Conservation (phyloP, 257 asterid species). For the Capsicum baccatum region DNA sequence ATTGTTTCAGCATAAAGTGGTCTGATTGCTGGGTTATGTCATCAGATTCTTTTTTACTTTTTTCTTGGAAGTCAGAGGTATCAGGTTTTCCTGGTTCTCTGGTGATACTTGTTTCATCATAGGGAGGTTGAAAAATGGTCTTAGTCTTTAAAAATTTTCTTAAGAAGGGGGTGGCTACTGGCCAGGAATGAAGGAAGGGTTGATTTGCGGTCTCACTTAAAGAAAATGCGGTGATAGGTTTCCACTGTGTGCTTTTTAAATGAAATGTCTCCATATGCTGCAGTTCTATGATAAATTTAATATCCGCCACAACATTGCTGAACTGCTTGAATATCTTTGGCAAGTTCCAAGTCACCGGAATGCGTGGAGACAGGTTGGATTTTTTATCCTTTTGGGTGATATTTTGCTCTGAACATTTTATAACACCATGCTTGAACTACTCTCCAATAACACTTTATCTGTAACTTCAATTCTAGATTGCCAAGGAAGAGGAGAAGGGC, state of each 20-base stretch:
- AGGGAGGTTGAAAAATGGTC: background rate
- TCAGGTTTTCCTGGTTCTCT: background rate
- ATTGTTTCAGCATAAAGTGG: background rate
- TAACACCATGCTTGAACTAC: background rate
- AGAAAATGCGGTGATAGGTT: background rate
- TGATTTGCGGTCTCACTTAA: background rate
- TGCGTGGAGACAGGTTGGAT: slow-evolving; percentile 89
- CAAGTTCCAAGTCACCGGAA: slow-evolving; percentile 98
- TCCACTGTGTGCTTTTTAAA: slow-evolving; percentile 1
- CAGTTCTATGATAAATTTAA: slow-evolving; percentile 99
- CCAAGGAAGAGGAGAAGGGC: slow-evolving; percentile 98
- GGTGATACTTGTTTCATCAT: background rate
- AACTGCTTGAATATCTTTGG: slow-evolving; percentile 96
- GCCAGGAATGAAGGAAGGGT: background rate
- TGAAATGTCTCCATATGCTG: slow-evolving; percentile 11
- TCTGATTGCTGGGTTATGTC: slow-evolving; percentile 4
- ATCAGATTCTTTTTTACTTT: background rate
- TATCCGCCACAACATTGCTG: slow-evolving; percentile 98
- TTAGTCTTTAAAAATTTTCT: background rate
- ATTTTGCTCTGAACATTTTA: background rate
- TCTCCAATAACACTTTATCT: slow-evolving; percentile 25
- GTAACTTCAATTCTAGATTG: slow-evolving; percentile 60
- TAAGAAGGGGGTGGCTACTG: background rate
- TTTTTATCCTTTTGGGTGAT: slow-evolving; percentile 24
- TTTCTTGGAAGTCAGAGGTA: background rate